A percentile compares a stretch with the other conserved stretches of the same genome.
Conservation (phyloP, 1,139 yeast species). For the Taiozyma onychis region DNA sequence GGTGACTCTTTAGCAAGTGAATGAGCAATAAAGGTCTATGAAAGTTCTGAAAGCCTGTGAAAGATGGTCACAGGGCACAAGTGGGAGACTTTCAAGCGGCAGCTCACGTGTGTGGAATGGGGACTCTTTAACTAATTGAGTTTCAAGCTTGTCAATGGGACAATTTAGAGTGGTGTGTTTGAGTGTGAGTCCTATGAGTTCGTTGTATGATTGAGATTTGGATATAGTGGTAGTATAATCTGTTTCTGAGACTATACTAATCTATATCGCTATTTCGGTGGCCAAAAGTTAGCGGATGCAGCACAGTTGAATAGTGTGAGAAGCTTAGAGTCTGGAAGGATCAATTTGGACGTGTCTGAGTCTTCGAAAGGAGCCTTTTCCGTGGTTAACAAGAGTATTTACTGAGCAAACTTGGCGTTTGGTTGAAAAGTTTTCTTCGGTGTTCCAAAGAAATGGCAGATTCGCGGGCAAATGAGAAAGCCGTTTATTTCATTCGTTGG, state of each 20-base stretch:
- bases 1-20: not conserved
- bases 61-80: slow-evolving; percentile 5
- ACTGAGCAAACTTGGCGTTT: not conserved
- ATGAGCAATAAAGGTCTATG: not conserved
- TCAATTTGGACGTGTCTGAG: not conserved
- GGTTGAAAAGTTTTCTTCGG: not conserved
- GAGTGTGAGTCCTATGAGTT: not conserved
- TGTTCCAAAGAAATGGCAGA: not conserved
- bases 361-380: not conserved
- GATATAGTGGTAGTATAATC: slow-evolving; percentile 3
- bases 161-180: not conserved
- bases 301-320: not conserved
- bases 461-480: not conserved
- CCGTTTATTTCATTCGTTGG: not conserved
- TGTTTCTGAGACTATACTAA: not conserved
- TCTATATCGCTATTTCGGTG: not conserved
- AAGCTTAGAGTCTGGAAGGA: not conserved
- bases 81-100: slow-evolving; percentile 22
- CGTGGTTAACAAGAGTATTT: not conserved
- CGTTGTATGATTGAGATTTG: slow-evolving; percentile 2
- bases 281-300: not conserved
- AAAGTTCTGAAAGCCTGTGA: slow-evolving; percentile 6
- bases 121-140: not conserved
- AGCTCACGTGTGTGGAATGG: slow-evolving; percentile 20
- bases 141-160: not conserved